Evolutionary conservation across 495 filamentous ascomycete species (phyloP).

Genomic region (Xylaria grammica): DNA sequence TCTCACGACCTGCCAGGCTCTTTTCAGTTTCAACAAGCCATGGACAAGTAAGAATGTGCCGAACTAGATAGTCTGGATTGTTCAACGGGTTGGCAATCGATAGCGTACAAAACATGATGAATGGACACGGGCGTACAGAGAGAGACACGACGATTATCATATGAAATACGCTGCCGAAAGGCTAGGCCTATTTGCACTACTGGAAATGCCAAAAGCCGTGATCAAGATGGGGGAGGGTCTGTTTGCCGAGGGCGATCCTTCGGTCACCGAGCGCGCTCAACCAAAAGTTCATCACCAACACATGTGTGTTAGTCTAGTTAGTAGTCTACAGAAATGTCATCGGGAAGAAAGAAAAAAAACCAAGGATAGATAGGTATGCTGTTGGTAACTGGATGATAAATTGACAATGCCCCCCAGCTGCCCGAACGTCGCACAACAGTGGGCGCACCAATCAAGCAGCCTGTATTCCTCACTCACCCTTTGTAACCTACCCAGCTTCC

Average conservation of each 20-base stretch:
- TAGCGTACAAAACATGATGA: no score
- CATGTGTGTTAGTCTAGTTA: not conserved
- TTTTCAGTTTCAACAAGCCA: not conserved
- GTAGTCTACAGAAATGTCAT: not conserved
- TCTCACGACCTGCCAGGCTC: not conserved
- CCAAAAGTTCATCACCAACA: conserved; percentile 1
- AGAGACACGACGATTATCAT: not conserved
- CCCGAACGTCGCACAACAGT: conserved; percentile 17
- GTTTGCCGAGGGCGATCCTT: conserved; percentile 7
- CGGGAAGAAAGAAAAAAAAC: not conserved
- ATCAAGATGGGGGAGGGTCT: conserved; percentile 3
- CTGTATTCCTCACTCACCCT: no score
- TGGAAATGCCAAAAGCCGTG: not conserved
- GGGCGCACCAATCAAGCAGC: conserved; percentile 2
- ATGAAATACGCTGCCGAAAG: conserved; percentile 2
- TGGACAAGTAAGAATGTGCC: not conserved
- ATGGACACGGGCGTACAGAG: not conserved
- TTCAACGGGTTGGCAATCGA: no score
- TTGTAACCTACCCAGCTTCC: not conserved
- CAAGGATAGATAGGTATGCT: not conserved
- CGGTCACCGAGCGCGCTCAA: conserved; percentile 5
- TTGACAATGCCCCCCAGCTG: not conserved
- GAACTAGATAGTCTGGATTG: not conserved
- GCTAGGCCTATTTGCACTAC: not conserved
- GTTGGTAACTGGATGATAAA: not conserved